Percentiles rank a stretch among this genome's conserved stretches.
Conservation (phyloP, 2,329 filamentous ascomycete species). For the Colletotrichum sp. region DNA sequence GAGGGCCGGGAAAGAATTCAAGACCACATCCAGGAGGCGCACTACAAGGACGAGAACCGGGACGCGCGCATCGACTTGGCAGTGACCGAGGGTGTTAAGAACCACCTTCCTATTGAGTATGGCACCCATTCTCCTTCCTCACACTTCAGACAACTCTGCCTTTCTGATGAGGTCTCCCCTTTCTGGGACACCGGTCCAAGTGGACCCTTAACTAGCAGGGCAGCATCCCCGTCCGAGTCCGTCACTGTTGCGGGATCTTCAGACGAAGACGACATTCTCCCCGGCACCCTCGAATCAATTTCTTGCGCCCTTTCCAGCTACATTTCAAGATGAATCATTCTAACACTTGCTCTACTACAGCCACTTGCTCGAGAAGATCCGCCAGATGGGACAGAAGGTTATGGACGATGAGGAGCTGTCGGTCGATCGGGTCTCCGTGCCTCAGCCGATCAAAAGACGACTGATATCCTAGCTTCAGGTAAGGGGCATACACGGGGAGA, state of each 20-base stretch:
- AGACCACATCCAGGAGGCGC: slow-evolving; percentile 62
- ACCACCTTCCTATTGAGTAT: slow-evolving; percentile 63
- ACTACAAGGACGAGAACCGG: slow-evolving; percentile 54
- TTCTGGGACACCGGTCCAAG: slow-evolving; percentile 15
- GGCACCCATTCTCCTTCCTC: slow-evolving; percentile 40
- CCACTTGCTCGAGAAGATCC: slow-evolving; percentile 62
- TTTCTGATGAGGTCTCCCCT: slow-evolving; percentile 10
- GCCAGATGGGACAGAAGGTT: slow-evolving; percentile 46
- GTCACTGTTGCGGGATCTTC: neutral
- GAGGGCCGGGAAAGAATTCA: slow-evolving; percentile 61
- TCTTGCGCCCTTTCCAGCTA: neutral
- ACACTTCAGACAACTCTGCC: slow-evolving; percentile 32
- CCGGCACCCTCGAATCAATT: neutral
- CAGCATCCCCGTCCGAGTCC: slow-evolving; percentile 4
- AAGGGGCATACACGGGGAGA: neutral
- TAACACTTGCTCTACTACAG: slow-evolving; percentile 39
- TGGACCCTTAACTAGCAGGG: neutral
- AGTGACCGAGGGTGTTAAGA: slow-evolving; percentile 60
- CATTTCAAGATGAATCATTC: slow-evolving; percentile 32
- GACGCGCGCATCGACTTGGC: slow-evolving; percentile 56
- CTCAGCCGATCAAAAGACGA: slow-evolving; percentile 52
- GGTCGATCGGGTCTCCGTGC: slow-evolving; percentile 37
- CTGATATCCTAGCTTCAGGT: slow-evolving; percentile 38
- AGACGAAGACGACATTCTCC: neutral
- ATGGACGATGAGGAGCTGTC: slow-evolving; percentile 33